Percentiles rank a stretch among this genome's conserved stretches.
Conservation (phyloP, 345 rosid genomes). For the Citropsis articulata region DNA sequence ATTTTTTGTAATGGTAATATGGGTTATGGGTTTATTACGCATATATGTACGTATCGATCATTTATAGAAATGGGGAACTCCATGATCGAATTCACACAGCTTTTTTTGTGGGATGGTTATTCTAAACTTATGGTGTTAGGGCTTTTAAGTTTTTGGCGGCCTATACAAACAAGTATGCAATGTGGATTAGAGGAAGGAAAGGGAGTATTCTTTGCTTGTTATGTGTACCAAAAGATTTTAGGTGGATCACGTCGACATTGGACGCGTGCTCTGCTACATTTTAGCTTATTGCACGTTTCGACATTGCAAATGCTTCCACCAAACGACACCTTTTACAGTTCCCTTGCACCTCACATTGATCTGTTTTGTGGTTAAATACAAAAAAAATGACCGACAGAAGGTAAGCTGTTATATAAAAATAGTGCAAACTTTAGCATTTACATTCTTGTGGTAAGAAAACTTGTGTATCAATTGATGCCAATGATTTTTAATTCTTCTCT, state of each 20-base stretch:
- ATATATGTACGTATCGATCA: background rate
- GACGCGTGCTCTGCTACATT: background rate
- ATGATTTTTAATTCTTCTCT: too few relatives aligned
- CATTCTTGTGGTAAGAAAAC: too few relatives aligned
- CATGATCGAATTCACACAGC: background rate
- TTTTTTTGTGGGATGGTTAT: background rate
- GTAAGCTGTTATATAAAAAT: too few relatives aligned
- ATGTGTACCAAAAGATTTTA: conserved; percentile 10
- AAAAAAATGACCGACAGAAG: too few relatives aligned
- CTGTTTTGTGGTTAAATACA: too few relatives aligned
- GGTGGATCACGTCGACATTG: background rate
- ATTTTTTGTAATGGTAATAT: background rate
- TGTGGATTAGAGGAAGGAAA: background rate
- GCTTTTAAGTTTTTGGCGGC: background rate
- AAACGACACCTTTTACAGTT: background rate
- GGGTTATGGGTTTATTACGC: background rate
- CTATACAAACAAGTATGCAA: background rate
- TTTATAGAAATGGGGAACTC: background rate
- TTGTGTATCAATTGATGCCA: too few relatives aligned
- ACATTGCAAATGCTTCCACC: background rate
- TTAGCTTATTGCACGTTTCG: background rate
- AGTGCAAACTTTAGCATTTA: too few relatives aligned
- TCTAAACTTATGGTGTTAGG: background rate
- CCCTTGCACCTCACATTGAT: background rate
- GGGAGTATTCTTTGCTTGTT: conserved; percentile 31